Base-by-base conservation (phyloP, 495 filamentous ascomycete genomes). In the Podospora pseudocomata region DNA sequence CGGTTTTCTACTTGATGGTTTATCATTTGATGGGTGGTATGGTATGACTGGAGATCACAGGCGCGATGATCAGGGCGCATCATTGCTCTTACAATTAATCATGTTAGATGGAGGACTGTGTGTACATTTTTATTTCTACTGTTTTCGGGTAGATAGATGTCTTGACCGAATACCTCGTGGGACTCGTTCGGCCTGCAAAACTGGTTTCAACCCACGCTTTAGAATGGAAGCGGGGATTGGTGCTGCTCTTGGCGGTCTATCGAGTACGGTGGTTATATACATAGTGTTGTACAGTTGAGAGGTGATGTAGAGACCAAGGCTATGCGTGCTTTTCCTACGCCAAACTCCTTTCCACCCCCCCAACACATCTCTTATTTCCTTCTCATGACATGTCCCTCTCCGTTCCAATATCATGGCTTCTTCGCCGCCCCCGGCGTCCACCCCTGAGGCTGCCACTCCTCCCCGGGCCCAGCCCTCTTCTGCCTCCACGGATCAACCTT, bases 381-480 rank as follows among this genome's bases (percentile, higher is more conserved):
- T 27, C 23, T 1, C 63, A 28, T 59, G 23, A 23, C 23, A 23
- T 23, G 23, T 23, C 23, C 23, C 23, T 23, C 23, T 23, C 23
- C 23, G 23, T 23, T 23, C 23, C 23, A 23, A 60, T 39, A 28
- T 63, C 63, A 53, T 66, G 66, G 70, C 65, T 75, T 78, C 73
- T 75, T 76, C 68, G 58, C 75, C 55, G 61, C 80, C 68, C 34
- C 18, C 6, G 90, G 91, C 3, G 78, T 80, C 93, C 93, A 97
- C 5, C 84, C 79, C 64, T 89, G 77, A 0, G 93, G 93, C 78
- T 94, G 90, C 90, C 90, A 97, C 4, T 83, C 82, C 72, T 92
- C 89, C 28, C 91, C 83, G 16, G 91, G 88, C 0, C 39, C 78
- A 83, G 73, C 71, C 79, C 74, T 66, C 16, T 26, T 19, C 71